Evolutionary conservation across 1,284 basidiomycete species (phyloP).

Genomic region (Microbotryum scabiosae): DNA sequence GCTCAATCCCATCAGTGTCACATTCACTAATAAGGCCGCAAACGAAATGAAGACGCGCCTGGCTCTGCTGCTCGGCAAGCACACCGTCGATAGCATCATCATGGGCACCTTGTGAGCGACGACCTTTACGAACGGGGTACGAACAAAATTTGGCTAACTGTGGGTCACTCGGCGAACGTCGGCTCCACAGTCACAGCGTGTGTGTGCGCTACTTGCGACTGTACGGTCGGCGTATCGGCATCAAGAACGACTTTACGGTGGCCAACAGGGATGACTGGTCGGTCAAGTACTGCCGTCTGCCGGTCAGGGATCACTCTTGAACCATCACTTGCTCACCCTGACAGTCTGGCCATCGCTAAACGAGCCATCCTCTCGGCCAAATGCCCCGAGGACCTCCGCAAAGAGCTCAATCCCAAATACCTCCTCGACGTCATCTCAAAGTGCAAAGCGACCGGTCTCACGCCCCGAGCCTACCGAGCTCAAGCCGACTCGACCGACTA

Average conservation of each 20-base stretch:
- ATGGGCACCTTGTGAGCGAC: slow-evolving; percentile 39
- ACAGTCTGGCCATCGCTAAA: slow-evolving; percentile 47
- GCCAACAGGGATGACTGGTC: slow-evolving; percentile 76
- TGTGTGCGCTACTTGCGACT: slow-evolving; percentile 50
- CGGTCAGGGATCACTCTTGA: neutral
- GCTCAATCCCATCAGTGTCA: slow-evolving; percentile 30
- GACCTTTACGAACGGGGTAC: neutral
- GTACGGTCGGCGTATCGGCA: slow-evolving; percentile 53
- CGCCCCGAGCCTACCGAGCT: slow-evolving; percentile 42
- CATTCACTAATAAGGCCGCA: slow-evolving; percentile 53
- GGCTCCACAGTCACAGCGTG: slow-evolving; percentile 4
- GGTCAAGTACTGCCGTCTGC: slow-evolving; percentile 23
- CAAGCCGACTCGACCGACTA: neutral
- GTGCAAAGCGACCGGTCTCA: slow-evolving; percentile 64
- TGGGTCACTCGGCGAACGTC: no score
- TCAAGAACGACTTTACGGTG: slow-evolving; percentile 70
- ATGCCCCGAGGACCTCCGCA: slow-evolving; percentile 41
- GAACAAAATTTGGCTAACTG: no score
- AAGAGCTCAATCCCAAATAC: slow-evolving; percentile 55
- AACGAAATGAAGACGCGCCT: slow-evolving; percentile 77
- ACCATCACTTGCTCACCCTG: slow-evolving; percentile 3
- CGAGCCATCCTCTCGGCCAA: slow-evolving; percentile 43
- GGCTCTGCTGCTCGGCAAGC: slow-evolving; percentile 59
- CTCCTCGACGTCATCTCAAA: slow-evolving; percentile 64
- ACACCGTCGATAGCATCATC: slow-evolving; percentile 53